Evolutionary conservation across 192 early-diverging fungal genomes (phyloP).

Genomic region (Coemansia sp.): DNA sequence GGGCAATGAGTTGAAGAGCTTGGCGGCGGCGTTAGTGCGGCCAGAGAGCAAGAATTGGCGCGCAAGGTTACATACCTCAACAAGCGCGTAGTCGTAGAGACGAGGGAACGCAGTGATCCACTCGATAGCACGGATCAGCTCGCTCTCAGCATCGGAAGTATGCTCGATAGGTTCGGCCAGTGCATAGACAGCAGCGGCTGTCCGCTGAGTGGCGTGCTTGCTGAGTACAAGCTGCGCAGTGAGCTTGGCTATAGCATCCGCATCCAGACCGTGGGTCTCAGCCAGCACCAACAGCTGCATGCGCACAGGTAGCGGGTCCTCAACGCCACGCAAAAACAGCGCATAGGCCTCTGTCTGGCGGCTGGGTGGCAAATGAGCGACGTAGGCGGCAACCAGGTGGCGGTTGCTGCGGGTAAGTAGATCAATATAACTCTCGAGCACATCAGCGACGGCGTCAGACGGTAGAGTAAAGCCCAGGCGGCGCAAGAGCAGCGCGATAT

Average conservation of each 20-base stretch:
- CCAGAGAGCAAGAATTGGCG: conserved; percentile 57
- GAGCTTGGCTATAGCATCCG: conserved; percentile 35
- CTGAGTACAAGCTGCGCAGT: conserved; percentile 37
- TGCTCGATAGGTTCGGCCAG: conserved; percentile 35
- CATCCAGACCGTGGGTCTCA: conserved; percentile 46
- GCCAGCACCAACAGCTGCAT: conserved; percentile 50
- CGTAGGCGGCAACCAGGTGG: conserved; percentile 58
- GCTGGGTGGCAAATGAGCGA: conserved; percentile 44
- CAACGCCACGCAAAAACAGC: conserved; percentile 50
- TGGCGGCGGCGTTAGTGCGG: conserved; percentile 49
- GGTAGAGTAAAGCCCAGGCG: conserved; percentile 54
- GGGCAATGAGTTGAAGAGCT: conserved; percentile 52
- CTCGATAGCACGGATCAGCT: conserved; percentile 59
- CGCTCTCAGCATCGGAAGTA: conserved; percentile 20
- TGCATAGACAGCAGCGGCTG: not conserved
- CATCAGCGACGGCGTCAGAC: conserved; percentile 43
- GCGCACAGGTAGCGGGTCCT: conserved; percentile 27
- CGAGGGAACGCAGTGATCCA: conserved; percentile 55
- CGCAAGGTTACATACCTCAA: conserved; percentile 51
- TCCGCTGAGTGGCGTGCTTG: not conserved
- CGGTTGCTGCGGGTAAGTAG: conserved; percentile 26
- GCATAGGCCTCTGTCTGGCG: conserved; percentile 55
- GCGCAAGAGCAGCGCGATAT: conserved; percentile 65
- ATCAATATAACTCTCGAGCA: conserved; percentile 59
- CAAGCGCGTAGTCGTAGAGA: conserved; percentile 50